Conservation (phyloP, 2,329 filamentous ascomycete species). For the Colletotrichum melonis region DNA sequence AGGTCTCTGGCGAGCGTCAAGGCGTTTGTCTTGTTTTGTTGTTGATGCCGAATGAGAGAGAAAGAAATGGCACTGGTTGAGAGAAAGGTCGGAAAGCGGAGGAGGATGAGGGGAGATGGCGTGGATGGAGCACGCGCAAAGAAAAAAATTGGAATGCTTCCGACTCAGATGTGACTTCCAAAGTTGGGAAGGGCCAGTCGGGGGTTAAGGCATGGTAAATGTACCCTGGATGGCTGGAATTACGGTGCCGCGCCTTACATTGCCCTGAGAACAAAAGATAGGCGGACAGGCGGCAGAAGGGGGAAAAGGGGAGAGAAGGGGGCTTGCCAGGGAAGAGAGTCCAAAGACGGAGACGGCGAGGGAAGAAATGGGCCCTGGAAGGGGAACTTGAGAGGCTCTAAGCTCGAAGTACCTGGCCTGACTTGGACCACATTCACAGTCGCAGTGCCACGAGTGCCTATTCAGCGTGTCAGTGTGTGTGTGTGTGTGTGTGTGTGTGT, state of each 20-base stretch:
- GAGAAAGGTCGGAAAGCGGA: slow-evolving; percentile 9
- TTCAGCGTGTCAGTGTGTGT: not conserved
- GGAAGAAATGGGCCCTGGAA: slow-evolving; percentile 27
- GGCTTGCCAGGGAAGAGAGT: not conserved
- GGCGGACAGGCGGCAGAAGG: not conserved
- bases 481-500: not conserved
- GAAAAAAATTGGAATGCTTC: slow-evolving; percentile 24
- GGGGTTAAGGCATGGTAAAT: not conserved
- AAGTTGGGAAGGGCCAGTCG: slow-evolving; percentile 8
- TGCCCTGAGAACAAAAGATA: slow-evolving; percentile 17
- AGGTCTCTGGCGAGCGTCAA: not conserved
- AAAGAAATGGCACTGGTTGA: slow-evolving; percentile 9
- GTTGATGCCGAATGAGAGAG: not conserved
- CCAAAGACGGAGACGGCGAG: slow-evolving; percentile 12
- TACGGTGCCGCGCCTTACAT: slow-evolving; percentile 1
- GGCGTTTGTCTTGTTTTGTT: not conserved
- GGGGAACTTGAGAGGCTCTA: slow-evolving; percentile 12
- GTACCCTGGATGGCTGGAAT: slow-evolving; percentile 10
- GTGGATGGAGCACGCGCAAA: slow-evolving; percentile 23
- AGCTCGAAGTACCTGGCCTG: slow-evolving; percentile 1
- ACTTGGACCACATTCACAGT: slow-evolving; percentile 1
- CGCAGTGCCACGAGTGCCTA: not conserved
- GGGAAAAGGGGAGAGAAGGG: not conserved
- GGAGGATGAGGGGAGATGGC: slow-evolving; percentile 4
- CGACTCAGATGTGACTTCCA: slow-evolving; percentile 19